phyloP scores from a whole-genome alignment of 1,284 basidiomycete species.

The Puccinia novopanici region DNA sequence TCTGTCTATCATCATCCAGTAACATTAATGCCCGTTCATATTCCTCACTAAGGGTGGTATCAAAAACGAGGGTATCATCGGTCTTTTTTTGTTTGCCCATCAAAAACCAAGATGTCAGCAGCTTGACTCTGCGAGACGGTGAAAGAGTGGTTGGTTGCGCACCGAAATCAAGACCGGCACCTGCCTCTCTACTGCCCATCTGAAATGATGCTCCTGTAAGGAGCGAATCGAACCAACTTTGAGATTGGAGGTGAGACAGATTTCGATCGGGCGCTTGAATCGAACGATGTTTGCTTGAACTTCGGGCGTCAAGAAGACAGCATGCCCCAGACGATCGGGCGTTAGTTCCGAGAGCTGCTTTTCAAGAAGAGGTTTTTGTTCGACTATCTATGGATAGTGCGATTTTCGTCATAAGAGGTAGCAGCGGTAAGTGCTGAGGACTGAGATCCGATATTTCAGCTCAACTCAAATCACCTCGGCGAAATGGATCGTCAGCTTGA shows the following conservation, averaged over 20 bases:
- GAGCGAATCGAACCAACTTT: constrained; percentile 10
- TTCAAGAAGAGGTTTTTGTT: constrained; percentile 18
- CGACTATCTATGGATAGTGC: neutral
- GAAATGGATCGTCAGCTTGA: constrained; percentile 42
- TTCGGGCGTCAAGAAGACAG: constrained; percentile 25
- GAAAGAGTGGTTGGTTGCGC: neutral
- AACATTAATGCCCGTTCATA: constrained; percentile 23
- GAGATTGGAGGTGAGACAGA: constrained; percentile 40
- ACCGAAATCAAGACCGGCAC: constrained; percentile 48
- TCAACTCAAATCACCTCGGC: constrained; percentile 14
- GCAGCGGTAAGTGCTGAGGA: neutral
- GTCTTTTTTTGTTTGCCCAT: constrained; percentile 12
- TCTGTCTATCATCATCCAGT: constrained; percentile 8
- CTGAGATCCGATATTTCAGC: neutral
- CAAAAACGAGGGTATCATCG: constrained; percentile 41
- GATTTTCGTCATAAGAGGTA: neutral
- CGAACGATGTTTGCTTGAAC: constrained; percentile 6
- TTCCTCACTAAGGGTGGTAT: constrained; percentile 22
- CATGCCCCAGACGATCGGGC: constrained; percentile 44
- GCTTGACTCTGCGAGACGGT: neutral
- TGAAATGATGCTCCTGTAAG: constrained; percentile 36
- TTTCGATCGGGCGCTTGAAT: constrained; percentile 38
- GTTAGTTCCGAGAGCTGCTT: constrained; percentile 13
- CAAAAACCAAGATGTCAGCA: neutral
- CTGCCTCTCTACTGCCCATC: constrained; percentile 32